A percentile compares a stretch with the other conserved stretches of the same genome.
phyloP scores from a whole-genome alignment of 345 rosid species.

The Punica granatum region DNA sequence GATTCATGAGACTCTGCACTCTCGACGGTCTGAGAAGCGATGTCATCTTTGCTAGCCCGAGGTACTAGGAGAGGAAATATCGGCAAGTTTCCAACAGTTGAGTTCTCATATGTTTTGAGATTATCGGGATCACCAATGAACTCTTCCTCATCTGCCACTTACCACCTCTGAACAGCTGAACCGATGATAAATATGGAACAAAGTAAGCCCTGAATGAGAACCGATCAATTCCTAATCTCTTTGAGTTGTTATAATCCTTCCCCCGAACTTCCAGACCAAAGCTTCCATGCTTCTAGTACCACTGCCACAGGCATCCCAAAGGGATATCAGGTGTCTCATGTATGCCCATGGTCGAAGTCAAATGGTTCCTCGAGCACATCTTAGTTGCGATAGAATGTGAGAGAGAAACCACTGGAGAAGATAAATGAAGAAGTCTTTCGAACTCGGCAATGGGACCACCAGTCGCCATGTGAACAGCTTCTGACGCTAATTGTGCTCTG shows the following conservation, averaged over 20 bases:
- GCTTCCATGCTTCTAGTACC: constrained; percentile 50
- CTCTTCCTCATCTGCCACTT: constrained; percentile 10
- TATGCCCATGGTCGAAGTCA: constrained; percentile 20
- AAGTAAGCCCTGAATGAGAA: constrained; percentile 42
- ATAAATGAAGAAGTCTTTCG: constrained; percentile 39
- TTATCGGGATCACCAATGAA: constrained; percentile 7
- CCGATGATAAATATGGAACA: constrained; percentile 54
- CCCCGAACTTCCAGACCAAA: constrained; percentile 49
- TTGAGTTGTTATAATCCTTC: constrained; percentile 32
- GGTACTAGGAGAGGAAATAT: constrained; percentile 29
- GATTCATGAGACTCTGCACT: constrained; percentile 10
- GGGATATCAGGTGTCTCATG: constrained; percentile 33
- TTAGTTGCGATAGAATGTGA: constrained; percentile 12
- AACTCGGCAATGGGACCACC: constrained; percentile 51
- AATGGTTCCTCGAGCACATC: constrained; percentile 19
- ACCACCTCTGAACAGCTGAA: constrained; percentile 36
- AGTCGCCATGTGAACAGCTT: constrained; percentile 37
- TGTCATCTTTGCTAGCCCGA: constrained; percentile 8
- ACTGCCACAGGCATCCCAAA: constrained; percentile 42
- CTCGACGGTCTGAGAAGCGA: constrained; percentile 16
- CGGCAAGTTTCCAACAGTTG: constrained; percentile 14
- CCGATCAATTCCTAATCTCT: constrained; percentile 33
- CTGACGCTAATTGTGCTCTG: constrained; percentile 33
- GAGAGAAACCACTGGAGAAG: constrained; percentile 36
- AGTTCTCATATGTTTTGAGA: constrained; percentile 11